These are phyloP conservation scores for Blastobotrys aristatus DNA, from an alignment of 1,139 yeast species.

Conservation along the genomic window DNA sequence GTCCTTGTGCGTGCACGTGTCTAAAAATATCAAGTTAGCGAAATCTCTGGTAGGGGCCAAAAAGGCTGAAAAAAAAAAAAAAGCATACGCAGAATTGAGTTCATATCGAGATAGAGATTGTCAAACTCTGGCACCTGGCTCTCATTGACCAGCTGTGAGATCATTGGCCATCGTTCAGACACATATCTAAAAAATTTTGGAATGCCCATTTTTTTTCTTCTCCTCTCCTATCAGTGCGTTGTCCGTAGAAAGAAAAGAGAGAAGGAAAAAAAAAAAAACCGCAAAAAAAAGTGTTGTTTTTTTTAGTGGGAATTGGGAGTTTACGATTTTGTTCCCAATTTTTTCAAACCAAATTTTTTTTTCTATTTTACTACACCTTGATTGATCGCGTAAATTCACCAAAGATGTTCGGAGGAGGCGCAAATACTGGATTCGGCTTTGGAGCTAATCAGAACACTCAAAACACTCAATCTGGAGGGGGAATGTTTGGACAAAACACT, in stretches of 20 bases:
- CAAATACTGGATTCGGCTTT: constrained; percentile 13
- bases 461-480: not conserved
- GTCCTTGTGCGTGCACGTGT: constrained; percentile 59
- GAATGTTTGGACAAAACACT: constrained; percentile 12
- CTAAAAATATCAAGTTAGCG: no score
- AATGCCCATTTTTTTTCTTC: constrained; percentile 54
- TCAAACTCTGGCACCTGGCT: constrained; percentile 90
- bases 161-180: constrained; percentile 98
- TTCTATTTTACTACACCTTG: not conserved
- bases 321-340: no score
- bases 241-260: no score
- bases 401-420: constrained; percentile 6
- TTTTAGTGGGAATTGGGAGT: no score
- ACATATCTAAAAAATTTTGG: constrained; percentile 95
- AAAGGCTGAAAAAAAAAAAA: no score
- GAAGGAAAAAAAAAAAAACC: no score
- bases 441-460: constrained; percentile 11
- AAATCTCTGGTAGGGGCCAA: no score
- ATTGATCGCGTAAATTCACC: not conserved
- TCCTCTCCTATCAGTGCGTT: constrained; percentile 4
- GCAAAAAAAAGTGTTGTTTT: no score
- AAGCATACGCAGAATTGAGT: constrained; percentile 67
- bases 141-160: constrained; percentile 82
- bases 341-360: not conserved
- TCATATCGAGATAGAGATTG: constrained; percentile 93